Evolutionary conservation across 1,284 basidiomycete species (phyloP), one percentile per base, ranked within the genome.

Genomic region (Cryptococcus jaspeensis): DNA sequence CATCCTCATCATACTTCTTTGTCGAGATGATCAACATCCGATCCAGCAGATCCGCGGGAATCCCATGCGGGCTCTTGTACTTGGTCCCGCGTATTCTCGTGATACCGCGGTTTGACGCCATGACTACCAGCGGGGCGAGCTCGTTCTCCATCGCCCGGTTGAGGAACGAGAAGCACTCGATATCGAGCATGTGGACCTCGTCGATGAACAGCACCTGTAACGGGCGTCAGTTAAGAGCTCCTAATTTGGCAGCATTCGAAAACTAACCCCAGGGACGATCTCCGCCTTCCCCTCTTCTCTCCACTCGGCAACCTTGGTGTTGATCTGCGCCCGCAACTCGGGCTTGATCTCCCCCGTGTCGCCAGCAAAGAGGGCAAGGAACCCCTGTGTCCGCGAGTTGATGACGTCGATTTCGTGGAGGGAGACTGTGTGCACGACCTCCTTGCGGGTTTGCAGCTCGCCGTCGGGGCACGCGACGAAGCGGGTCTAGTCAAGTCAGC

Each of bases 261-360:
- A 11, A 84, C 89, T 55, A 76, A 96, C 93, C 5, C 95, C 95
- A 42, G 95, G 95, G 3, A 98, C 89, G 59, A 99, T 94, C 74
- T 95, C 92, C 4, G 95, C 95, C 77, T 99, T 99, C 60, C 95
- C 95, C 80, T 98, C 95, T 80, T 99, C 96, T 59, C 92, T 82
- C 95, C 96, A 98, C 75, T 99, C 95, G 28, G 87, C 89, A 2
- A 99, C 93, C 76, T 98, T 98, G 52, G 87, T 85, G 77, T 99
- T 93, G 78, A 98, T 98, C 78, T 98, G 94, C 69, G 91, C 92
- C 48, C 95, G 86, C 59, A 99, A 81, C 75, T 98, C 95, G 28
- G 94, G 91, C 80, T 98, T 98, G 78, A 99, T 98, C 80, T 99
- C 95, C 37, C 96, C 95, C 1, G 96, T 99, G 77, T 98, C 95